Evolutionary conservation across 257 asterid genomes (phyloP).

Genomic region (Solanum bulbocastanum): DNA sequence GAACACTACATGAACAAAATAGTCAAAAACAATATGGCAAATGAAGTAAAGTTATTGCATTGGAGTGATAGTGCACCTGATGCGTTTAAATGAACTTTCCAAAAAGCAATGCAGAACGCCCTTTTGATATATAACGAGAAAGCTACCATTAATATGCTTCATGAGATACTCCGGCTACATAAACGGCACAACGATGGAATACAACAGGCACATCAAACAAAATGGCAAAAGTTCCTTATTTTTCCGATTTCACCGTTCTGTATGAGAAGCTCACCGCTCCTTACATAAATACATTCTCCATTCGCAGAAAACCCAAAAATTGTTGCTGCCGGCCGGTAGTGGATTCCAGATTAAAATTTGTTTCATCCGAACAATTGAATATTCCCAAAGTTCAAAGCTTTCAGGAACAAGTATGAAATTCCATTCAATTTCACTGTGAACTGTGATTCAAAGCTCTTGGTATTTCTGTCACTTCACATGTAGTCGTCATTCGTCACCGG

Average conservation of each 20-base stretch:
- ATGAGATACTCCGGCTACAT: background rate
- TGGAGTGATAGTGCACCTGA: background rate
- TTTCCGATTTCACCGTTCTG: background rate
- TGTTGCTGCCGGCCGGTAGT: background rate
- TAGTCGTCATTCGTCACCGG: background rate
- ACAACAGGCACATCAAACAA: background rate
- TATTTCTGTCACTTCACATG: background rate
- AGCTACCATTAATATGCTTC: background rate
- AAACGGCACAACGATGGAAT: background rate
- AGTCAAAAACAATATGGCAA: background rate
- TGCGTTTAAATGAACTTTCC: background rate
- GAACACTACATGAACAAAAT: background rate
- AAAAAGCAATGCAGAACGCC: background rate
- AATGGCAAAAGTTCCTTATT: background rate
- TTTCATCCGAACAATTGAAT: background rate
- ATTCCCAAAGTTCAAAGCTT: background rate
- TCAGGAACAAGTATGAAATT: background rate
- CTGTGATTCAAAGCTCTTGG: background rate
- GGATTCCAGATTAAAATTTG: background rate
- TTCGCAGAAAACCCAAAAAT: background rate
- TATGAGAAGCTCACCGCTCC: background rate
- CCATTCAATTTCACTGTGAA: background rate
- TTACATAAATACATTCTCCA: background rate
- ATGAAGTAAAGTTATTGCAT: background rate
- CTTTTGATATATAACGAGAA: background rate